phyloP scores from a whole-genome alignment of 805 yeast species.

The Metschnikowia borealis region DNA sequence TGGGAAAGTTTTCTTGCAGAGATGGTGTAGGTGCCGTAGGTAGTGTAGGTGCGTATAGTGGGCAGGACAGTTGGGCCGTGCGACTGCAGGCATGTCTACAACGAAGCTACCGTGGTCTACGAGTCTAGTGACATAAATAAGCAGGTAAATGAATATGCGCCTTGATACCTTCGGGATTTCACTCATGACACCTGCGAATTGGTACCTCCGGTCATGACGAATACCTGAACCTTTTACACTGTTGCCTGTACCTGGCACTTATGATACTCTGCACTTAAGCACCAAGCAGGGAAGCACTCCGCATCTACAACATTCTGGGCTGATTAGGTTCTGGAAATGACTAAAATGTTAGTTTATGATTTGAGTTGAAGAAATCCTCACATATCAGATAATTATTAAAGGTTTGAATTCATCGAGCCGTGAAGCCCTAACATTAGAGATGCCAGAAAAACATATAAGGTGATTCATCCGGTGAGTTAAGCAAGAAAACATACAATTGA shows the following conservation, averaged over 20 bases:
- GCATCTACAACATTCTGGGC: background rate
- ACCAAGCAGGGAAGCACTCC: background rate
- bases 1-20: background rate
- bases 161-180: too few species aligned
- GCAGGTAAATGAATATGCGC: too few species aligned
- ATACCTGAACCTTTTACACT: background rate
- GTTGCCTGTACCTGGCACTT: background rate
- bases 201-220: too few species aligned
- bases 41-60: background rate
- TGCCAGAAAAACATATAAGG: conserved; percentile 69
- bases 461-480: conserved; percentile 31
- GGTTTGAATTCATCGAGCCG: conserved; percentile 78
- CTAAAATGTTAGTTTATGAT: conserved; percentile 7
- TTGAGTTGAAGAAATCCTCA: background rate
- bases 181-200: too few species aligned
- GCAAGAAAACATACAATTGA: background rate
- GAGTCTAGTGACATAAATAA: background rate
- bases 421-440: conserved; percentile 83
- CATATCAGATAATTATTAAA: conserved; percentile 62
- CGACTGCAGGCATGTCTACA: background rate
- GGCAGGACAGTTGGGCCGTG: background rate
- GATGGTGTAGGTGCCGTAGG: background rate
- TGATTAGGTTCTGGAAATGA: background rate
- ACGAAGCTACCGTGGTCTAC: background rate
- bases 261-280: background rate